Evolutionary conservation across 2,329 filamentous ascomycete species (phyloP), one percentile per base, ranked within the genome.

Genomic region (Diaporthe velutina): DNA sequence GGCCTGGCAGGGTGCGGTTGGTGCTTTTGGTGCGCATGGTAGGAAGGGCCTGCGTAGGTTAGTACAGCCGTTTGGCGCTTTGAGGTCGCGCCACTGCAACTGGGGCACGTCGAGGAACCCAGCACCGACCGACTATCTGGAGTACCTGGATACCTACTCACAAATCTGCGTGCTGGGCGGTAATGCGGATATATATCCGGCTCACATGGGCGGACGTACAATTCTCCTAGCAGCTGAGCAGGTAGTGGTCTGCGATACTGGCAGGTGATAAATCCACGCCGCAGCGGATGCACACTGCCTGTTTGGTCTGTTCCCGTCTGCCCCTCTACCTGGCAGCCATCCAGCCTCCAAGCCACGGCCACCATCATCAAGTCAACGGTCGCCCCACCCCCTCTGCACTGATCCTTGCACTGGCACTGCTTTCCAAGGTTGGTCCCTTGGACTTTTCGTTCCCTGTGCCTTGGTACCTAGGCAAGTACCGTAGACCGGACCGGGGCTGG

Each of bases 391-490:
- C 35, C 12, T 40, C 33, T 64, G 64, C 64, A 68, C 48, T 45
- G 45, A 72, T 72, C 57, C 70, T 72, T 54, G 70, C 57, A 64
- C 45, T 28, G 64, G 64, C 48, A 54, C 64, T 40, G 64, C 64
- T 68, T 40, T 68, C 64, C 64, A 54, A 68, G 45, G 64, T 40
- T 54, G 22, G 64, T 67, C 28, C 42, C 61, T 50, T 30, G 48
- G 48, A 17, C 10, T 25, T 30, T 30, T 15, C 42, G 61, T 33
- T 50, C 33, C 45, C 13, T 54, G 48, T 19, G 45, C 61, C 30
- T n/a, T 67, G 45, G 42, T 67, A 35, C 42, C 28, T 33, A 50
- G 35, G 38, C 35, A 60, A 60, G 57, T 60, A 33, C 40, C n/a
- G 33, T 61, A 50, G 60, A n/a, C 40, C 25, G 17, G 38, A 25